A percentile compares a stretch with the other conserved stretches of the same genome.
Conservation (phyloP, 2,329 filamentous ascomycete species). For the Colletotrichum sp. region DNA sequence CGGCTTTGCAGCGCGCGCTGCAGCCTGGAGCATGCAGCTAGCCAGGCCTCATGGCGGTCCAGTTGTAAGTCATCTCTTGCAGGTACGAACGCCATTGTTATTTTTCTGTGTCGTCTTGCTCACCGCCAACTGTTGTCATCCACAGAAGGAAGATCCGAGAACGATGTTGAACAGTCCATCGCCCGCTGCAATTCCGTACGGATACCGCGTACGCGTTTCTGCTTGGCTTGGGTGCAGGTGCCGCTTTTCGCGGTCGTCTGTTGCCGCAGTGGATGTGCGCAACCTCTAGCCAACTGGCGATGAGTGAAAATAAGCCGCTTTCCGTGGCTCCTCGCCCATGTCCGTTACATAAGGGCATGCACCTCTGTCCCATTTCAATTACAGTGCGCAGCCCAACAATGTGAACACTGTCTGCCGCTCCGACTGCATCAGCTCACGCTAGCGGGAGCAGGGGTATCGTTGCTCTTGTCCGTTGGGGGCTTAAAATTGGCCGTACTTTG, state of each 20-base stretch:
- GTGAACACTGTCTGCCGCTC: background rate
- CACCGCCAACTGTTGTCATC: slow-evolving; percentile 5
- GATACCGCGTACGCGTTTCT: background rate
- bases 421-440: background rate
- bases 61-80: background rate
- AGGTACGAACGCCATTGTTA: background rate
- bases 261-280: slow-evolving; percentile 4
- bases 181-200: background rate
- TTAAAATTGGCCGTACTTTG: slow-evolving; percentile 11
- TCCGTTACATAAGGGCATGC: slow-evolving; percentile 11
- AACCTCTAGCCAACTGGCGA: background rate
- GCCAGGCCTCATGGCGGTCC: background rate
- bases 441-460: background rate
- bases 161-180: background rate
- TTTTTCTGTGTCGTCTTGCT: background rate
- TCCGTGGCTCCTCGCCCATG: background rate
- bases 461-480: slow-evolving; percentile 15
- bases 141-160: background rate
- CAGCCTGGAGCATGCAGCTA: background rate
- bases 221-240: background rate
- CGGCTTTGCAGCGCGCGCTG: background rate
- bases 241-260: background rate
- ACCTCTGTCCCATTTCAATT: background rate
- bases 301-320: slow-evolving; percentile 14
- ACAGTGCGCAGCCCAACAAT: background rate